Base-by-base conservation (phyloP, 805 yeast genomes). In the Kazachstania kunashirensis region DNA sequence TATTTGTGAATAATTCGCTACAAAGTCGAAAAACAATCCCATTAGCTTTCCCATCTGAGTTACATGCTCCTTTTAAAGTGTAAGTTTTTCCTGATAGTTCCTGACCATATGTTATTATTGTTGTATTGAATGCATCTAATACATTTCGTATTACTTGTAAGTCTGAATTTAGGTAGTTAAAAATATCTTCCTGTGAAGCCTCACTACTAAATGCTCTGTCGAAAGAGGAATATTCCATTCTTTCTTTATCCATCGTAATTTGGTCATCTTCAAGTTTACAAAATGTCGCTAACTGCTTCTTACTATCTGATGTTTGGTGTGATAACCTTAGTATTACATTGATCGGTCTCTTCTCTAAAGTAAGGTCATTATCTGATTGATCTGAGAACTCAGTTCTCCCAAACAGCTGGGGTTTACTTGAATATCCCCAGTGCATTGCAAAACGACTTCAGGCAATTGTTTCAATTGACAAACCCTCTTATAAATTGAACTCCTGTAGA, bases 21-120 rank as follows among this genome's bases (percentile, higher is more conserved):
- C 20, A 19, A 10, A 33, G 17, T 23, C 17, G 18, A 17, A 10
- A 23, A 13, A 33, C 5, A 16, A 36, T 21, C n/a, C 39, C 38
- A 19, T 21, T 24, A 2, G 12, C 8, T 16, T 7, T 19, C 9
- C 19, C 11, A 7, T 25, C 11, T 3, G 23, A 14, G 29, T 5
- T n/a, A 8, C n/a, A 2, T 4, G 10, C 11, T 8, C 41, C 34
- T 15, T 19, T 21, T 15, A 38, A 19, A 1, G 24, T 9, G 9
- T 18, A 29, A 8, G 41, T 20, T n/a, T 38, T 38, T 5, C 37
- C 37, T 8, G 31, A 15, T 3, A 24, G 7, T 3, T 34, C 11
- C 10, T 24, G 34, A 7, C 41, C 41, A 33, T 33, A 38, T n/a
- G 41, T 33, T 17, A 38, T 25, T 3, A 38, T 12, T 12, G 34